Evolutionary conservation across 2,329 filamentous ascomycete genomes (phyloP).

Genomic region (Xylariaceae sp.): DNA sequence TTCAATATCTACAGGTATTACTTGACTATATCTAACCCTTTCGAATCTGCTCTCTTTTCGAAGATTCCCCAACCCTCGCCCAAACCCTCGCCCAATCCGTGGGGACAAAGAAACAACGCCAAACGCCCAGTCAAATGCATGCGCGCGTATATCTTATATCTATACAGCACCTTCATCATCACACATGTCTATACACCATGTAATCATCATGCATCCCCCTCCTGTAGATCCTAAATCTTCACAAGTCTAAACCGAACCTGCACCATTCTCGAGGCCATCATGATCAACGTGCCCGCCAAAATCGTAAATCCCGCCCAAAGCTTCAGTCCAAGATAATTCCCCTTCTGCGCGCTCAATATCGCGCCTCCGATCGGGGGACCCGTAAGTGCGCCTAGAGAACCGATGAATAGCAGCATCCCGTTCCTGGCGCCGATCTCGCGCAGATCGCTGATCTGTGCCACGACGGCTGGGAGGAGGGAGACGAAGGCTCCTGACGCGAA

Average conservation of each 20-base stretch:
- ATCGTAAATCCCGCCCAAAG: slow-evolving; percentile 57
- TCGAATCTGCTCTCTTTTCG: no score
- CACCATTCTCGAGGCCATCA: slow-evolving; percentile 5
- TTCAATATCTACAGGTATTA: no score
- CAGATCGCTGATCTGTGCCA: slow-evolving; percentile 67
- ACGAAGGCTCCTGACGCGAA: slow-evolving; percentile 61
- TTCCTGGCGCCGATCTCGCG: slow-evolving; percentile 63
- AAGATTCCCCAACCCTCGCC: no score
- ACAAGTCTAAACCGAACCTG: slow-evolving; percentile 10
- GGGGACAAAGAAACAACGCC: background rate
- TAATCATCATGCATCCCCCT: background rate
- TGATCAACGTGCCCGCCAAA: slow-evolving; percentile 8
- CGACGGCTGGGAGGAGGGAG: slow-evolving; percentile 53
- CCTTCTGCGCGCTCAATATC: slow-evolving; percentile 37
- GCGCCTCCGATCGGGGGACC: slow-evolving; percentile 62
- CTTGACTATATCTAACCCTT: no score
- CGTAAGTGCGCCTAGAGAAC: slow-evolving; percentile 59
- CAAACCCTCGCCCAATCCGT: no score
- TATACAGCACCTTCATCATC: background rate
- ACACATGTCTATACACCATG: background rate
- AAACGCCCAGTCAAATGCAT: background rate
- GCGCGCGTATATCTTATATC: background rate
- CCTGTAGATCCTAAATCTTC: slow-evolving; percentile 6
- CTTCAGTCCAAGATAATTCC: slow-evolving; percentile 54
- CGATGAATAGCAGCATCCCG: slow-evolving; percentile 57